Evolutionary conservation across 2,329 filamentous ascomycete genomes (phyloP).

Genomic region (Incumbomyces delicatus): DNA sequence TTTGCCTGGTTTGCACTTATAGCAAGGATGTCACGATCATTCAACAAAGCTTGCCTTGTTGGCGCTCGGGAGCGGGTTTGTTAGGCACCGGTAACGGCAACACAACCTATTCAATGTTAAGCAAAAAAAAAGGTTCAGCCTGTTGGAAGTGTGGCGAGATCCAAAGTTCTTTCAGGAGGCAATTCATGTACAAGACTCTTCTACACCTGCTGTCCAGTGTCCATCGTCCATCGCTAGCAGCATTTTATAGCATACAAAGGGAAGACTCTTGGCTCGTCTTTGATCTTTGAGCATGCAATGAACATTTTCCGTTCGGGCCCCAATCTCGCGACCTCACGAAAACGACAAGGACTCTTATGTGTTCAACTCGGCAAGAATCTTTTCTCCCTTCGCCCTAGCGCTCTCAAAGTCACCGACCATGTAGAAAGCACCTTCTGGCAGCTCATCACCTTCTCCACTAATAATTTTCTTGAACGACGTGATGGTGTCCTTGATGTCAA

Average conservation of each 20-base stretch:
- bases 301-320: neutral
- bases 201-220: conserved; percentile 5
- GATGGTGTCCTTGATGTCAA: conserved; percentile 98
- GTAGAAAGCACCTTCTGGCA: conserved; percentile 92
- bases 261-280: neutral
- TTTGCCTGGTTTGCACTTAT: too few species aligned
- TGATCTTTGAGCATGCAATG: conserved; percentile 1
- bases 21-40: too few species aligned
- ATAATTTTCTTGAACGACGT: conserved; percentile 95
- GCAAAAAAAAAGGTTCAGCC: too few species aligned
- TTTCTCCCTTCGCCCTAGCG: conserved; percentile 94
- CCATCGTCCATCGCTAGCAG: conserved; percentile 6
- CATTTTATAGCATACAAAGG: conserved; percentile 7
- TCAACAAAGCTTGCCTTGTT: too few species aligned
- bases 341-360: neutral
- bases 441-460: conserved; percentile 84
- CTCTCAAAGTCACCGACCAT: conserved; percentile 96
- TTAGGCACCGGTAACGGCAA: too few species aligned
- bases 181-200: conserved; percentile 8
- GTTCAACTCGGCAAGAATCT: conserved; percentile 66
- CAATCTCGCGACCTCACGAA: neutral
- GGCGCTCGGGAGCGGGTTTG: too few species aligned
- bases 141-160: too few species aligned
- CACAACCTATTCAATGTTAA: too few species aligned
- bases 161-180: neutral